These are phyloP conservation scores for Naumovozyma dairenensis DNA, from an alignment of 805 yeast species.

Conservation along the genomic window DNA sequence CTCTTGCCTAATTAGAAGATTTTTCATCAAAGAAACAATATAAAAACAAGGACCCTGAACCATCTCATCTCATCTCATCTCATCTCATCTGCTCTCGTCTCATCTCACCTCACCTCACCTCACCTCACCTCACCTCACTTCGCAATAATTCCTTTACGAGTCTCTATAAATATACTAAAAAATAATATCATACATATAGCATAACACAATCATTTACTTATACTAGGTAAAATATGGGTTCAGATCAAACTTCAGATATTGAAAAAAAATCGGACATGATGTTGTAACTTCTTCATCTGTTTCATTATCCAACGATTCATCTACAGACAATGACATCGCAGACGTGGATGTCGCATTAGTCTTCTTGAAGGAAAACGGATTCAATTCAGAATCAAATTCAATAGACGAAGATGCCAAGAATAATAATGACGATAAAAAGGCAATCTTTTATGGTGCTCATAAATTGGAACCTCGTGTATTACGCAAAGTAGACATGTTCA, in stretches of 20 bases:
- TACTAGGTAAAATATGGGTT: too few species aligned
- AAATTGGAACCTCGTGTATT: constrained; percentile 14
- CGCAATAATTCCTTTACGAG: too few species aligned
- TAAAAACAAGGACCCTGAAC: too few species aligned
- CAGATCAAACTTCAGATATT: neutral
- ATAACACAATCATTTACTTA: too few species aligned
- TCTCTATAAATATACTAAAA: too few species aligned
- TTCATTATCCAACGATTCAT: neutral
- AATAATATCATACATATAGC: too few species aligned
- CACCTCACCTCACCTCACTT: too few species aligned
- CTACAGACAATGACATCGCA: neutral
- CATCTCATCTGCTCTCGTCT: too few species aligned
- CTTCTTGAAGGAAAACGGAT: constrained; percentile 12
- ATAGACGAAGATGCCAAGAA: neutral
- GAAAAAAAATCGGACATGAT: neutral
- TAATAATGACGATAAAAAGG: constrained; percentile 1
- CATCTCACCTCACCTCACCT: too few species aligned
- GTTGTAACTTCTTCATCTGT: neutral
- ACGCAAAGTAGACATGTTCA: constrained; percentile 37
- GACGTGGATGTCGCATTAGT: constrained; percentile 19
- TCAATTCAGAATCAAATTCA: neutral
- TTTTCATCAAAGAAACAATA: too few species aligned
- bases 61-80: too few species aligned
- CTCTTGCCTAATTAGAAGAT: too few species aligned
- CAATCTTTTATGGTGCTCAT: constrained; percentile 20